phyloP scores from a whole-genome alignment of 108 stramenopile species.

The Pelagomonas calceolata region DNA sequence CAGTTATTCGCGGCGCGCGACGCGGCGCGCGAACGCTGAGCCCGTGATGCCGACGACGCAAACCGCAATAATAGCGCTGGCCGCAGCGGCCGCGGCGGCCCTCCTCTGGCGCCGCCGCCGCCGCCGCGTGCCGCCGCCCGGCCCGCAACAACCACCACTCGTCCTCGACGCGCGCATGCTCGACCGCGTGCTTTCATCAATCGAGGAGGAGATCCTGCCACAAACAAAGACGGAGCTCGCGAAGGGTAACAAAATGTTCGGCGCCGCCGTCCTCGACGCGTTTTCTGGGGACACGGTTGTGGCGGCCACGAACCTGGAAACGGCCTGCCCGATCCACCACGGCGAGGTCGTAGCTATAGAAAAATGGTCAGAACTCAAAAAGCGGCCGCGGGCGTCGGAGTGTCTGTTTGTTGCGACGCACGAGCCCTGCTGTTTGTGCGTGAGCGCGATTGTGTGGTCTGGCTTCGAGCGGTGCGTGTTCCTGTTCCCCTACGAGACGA shows the following conservation, averaged over 20 bases:
- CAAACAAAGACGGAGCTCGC: too few species aligned
- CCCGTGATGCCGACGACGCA: too few species aligned
- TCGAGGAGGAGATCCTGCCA: too few species aligned
- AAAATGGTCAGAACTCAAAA: slow-evolving; percentile 25
- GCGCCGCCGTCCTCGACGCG: slow-evolving; percentile 37
- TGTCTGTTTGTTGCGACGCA: slow-evolving; percentile 41
- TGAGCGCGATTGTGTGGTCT: slow-evolving; percentile 42
- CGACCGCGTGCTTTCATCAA: too few species aligned
- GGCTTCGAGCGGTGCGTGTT: slow-evolving; percentile 38
- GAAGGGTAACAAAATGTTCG: slow-evolving; percentile 52
- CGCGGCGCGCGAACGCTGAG: too few species aligned
- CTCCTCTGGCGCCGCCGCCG: too few species aligned
- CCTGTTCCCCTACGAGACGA: slow-evolving; percentile 42
- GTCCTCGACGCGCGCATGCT: too few species aligned
- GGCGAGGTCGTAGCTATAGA: slow-evolving; percentile 1
- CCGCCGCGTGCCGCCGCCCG: too few species aligned
- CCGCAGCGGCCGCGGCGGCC: too few species aligned
- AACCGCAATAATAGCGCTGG: too few species aligned
- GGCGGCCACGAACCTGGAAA: slow-evolving; percentile 35
- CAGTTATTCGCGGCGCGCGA: too few species aligned
- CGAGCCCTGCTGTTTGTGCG: slow-evolving; percentile 55
- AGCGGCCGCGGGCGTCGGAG: slow-evolving; percentile 31
- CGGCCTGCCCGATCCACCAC: slow-evolving; percentile 22
- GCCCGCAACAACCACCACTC: too few species aligned
- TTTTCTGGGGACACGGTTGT: slow-evolving; percentile 5